Evolutionary conservation across 1,284 basidiomycete genomes (phyloP), one percentile per base, ranked within the genome.

Genomic region (Cryptococcus sp.): DNA sequence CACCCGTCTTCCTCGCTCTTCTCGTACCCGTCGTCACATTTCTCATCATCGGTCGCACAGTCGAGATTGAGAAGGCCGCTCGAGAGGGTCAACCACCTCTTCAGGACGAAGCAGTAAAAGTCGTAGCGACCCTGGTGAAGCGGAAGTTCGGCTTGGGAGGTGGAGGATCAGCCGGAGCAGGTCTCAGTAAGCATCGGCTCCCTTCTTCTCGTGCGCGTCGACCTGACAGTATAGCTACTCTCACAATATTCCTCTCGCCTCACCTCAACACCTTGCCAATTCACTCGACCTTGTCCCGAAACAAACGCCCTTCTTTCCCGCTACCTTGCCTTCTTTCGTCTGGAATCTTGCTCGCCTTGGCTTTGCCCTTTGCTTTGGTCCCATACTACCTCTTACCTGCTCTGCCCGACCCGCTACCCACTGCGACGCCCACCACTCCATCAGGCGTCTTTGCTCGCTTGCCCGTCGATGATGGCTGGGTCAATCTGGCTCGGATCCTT

Each of bases 311-410:
- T 12, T 58, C 58, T 5, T 69, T 71, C 49, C 61, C 64, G n/a
- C 52, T 71, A 18, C 66, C 72, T 2, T 65, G 62, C 45, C 53
- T 75, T 11, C 52, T 62, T 9, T 54, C 68, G 2, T 60, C 66
- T 7, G 43, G 58, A 14, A 48, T 59, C 33, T 53, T 72, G 39
- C 58, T 74, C 14, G 50, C 65, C 19, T 56, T 75, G 12, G 51
- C 62, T 23, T 62, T 75, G 7, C 74, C 74, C 0, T 56, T 71
- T 25, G 63, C 71, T 2, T 59, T 75, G 10, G 72, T 75, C 2
- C 74, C 73, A 5, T 75, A 75, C 58, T 72, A 73, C 52, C 67
- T 74, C 40, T 60, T 73, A 23, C 59, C 68, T 2, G 47, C 59
- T 0, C 41, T 46, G 7, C 37, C 45, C 14, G n/a, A 33, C 23